These are phyloP conservation scores for Backusella tarrabulga DNA, from an alignment of 192 early-diverging fungal genomes.

Conservation along the genomic window DNA sequence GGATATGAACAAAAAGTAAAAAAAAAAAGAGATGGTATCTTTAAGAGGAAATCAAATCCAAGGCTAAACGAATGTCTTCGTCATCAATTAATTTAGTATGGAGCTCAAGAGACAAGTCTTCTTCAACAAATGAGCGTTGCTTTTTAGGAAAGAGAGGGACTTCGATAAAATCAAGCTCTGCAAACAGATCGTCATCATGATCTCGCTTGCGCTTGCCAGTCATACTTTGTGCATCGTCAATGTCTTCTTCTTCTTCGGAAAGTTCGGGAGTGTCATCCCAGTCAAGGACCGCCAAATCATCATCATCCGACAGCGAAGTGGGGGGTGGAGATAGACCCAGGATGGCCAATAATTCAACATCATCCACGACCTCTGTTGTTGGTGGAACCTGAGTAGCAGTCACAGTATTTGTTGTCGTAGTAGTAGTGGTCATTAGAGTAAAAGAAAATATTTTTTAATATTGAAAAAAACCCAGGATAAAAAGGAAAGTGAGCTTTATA, in stretches of 20 bases:
- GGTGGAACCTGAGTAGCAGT: not conserved
- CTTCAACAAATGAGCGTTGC: not conserved
- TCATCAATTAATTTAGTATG: constrained; percentile 7
- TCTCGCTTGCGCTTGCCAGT: constrained; percentile 1
- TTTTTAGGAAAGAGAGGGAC: constrained; percentile 9
- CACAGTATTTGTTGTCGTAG: not conserved
- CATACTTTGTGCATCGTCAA: constrained; percentile 13
- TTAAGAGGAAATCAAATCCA: constrained; percentile 18
- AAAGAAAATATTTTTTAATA: not conserved
- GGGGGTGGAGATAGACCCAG: constrained; percentile 8
- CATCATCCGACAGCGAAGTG: not conserved
- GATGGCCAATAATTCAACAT: constrained; percentile 21
- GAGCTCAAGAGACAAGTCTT: not conserved
- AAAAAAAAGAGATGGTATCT: not conserved
- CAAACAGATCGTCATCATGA: constrained; percentile 21
- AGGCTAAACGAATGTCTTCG: constrained; percentile 21
- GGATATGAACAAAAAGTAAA: not conserved
- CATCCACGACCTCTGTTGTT: constrained; percentile 17
- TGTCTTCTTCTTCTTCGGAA: constrained; percentile 23
- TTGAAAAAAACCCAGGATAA: constrained; percentile 8
- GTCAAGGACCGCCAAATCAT: not conserved
- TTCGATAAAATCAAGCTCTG: constrained; percentile 24
- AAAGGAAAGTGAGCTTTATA: not conserved
- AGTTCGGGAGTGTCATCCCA: constrained; percentile 28
- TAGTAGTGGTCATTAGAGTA: not conserved